phyloP scores from a whole-genome alignment of 1,284 basidiomycete genomes.

The Lentinus polychrous region DNA sequence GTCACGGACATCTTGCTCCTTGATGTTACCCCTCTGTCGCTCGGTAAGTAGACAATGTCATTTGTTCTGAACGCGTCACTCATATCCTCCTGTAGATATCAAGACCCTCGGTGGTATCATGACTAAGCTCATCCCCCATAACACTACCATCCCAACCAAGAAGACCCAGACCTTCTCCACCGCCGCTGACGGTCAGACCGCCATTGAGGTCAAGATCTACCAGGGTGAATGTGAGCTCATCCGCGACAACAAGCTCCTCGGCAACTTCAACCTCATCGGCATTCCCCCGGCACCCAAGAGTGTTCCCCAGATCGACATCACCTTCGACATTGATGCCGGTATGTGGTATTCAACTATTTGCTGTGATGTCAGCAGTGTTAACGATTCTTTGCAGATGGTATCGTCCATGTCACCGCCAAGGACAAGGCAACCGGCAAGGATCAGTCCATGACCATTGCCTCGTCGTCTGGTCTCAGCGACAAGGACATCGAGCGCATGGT shows the following conservation, averaged over 20 bases:
- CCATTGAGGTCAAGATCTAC: conserved; percentile 96
- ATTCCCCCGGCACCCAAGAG: conserved; percentile 98
- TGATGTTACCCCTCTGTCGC: conserved; percentile 92
- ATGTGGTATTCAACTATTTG: conserved; percentile 17
- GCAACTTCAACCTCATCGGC: conserved; percentile 98
- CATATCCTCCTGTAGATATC: conserved; percentile 45
- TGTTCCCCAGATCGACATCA: conserved; percentile 98
- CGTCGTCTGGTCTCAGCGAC: conserved; percentile 93
- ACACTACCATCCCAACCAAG: conserved; percentile 99
- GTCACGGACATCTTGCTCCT: conserved; percentile 95
- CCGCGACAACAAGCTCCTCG: conserved; percentile 97
- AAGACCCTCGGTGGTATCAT: conserved; percentile 99
- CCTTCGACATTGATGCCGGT: conserved; percentile 98
- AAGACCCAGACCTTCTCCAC: conserved; percentile 99
- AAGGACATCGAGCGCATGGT: conserved; percentile 99
- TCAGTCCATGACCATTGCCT: conserved; percentile 96
- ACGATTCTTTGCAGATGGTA: conserved; percentile 56
- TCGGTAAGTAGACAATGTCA: conserved; percentile 44
- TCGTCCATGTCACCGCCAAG: conserved; percentile 95
- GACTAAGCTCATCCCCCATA: conserved; percentile 92
- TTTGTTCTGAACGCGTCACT: too few species aligned
- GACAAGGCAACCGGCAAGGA: conserved; percentile 98
- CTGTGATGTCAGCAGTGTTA: background rate
- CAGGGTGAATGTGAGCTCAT: conserved; percentile 98
- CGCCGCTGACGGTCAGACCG: conserved; percentile 92